These are phyloP conservation scores for Hypoxylon sp. DNA, from an alignment of 2,329 filamentous ascomycete species.

Conservation along the genomic window DNA sequence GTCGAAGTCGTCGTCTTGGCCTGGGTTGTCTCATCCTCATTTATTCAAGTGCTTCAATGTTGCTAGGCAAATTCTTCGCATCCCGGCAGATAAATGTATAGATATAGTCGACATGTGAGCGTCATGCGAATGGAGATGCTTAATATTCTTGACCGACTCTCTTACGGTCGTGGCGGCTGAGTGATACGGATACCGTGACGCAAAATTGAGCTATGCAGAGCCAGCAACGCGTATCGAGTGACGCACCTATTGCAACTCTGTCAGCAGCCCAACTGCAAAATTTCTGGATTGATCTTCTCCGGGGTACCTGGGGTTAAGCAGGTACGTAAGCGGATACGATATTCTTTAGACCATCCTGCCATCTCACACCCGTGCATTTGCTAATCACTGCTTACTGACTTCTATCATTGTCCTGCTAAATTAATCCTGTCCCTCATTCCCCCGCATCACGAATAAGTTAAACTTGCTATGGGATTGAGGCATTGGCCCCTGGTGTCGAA, in stretches of 20 bases:
- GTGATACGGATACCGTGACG: conserved; percentile 28
- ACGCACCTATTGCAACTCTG: conserved; percentile 8
- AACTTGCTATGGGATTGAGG: conserved; percentile 2
- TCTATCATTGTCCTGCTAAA: conserved; percentile 39
- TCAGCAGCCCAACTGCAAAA: conserved; percentile 17
- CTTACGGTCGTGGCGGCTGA: conserved; percentile 36
- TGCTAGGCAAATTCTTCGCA: conserved; percentile 1
- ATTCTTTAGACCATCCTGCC: conserved; percentile 1
- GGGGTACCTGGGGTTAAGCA: conserved; percentile 30
- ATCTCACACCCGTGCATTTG: conserved; percentile 7
- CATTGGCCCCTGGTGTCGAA: background rate
- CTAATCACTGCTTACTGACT: conserved; percentile 22
- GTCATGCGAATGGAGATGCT: background rate
- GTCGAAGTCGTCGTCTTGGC: conserved; percentile 21
- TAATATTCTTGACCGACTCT: conserved; percentile 37
- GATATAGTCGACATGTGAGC: background rate
- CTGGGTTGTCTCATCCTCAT: conserved; percentile 14
- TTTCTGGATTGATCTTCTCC: conserved; percentile 30
- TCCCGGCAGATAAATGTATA: background rate
- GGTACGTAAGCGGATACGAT: conserved; percentile 26
- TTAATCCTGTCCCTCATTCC: conserved; percentile 19
- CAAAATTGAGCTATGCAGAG: conserved; percentile 13
- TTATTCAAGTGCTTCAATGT: background rate
- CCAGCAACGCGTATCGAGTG: conserved; percentile 17
- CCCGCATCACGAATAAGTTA: conserved; percentile 19